Evolutionary conservation across 352 stramenopile species (phyloP).

Genomic region (Pilasporangium apinafurcum): DNA sequence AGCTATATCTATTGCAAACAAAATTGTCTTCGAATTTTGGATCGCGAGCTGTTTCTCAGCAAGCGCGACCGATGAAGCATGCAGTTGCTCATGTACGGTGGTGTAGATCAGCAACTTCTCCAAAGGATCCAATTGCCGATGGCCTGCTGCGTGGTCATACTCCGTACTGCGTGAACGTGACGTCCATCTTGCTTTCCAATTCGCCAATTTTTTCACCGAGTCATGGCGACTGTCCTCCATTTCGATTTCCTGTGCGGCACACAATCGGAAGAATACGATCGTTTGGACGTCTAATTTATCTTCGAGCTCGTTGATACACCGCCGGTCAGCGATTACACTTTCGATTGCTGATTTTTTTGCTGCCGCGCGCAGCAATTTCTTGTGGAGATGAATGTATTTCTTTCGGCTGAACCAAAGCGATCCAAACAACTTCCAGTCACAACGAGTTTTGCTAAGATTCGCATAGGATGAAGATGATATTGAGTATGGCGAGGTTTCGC

Average conservation of each 20-base stretch:
- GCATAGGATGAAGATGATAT: conserved; percentile 5
- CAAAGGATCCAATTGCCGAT: conserved; percentile 18
- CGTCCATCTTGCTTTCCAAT: conserved; percentile 68
- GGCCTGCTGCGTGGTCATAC: conserved; percentile 3
- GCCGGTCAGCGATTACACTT: conserved; percentile 31
- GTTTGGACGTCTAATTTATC: conserved; percentile 67
- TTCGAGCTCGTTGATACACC: conserved; percentile 53
- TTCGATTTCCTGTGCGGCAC: conserved; percentile 54
- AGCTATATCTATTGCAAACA: conserved; percentile 59
- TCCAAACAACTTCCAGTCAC: conserved; percentile 60
- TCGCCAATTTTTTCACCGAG: conserved; percentile 55
- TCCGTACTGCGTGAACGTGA: conserved; percentile 14
- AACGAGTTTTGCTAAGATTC: conserved; percentile 8
- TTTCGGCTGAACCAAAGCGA: conserved; percentile 50
- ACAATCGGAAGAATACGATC: conserved; percentile 79
- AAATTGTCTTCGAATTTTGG: conserved; percentile 42
- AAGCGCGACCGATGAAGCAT: conserved; percentile 38
- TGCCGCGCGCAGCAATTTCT: conserved; percentile 52
- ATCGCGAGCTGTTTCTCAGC: conserved; percentile 34
- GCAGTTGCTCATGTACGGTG: conserved; percentile 52
- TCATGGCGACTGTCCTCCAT: conserved; percentile 58
- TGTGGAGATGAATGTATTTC: conserved; percentile 73
- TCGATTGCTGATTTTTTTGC: conserved; percentile 51
- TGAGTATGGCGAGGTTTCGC: background rate
- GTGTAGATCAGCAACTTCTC: conserved; percentile 56